phyloP scores from a whole-genome alignment of 2,329 filamentous ascomycete genomes.

The Aaosphaeria pasadenensis region DNA sequence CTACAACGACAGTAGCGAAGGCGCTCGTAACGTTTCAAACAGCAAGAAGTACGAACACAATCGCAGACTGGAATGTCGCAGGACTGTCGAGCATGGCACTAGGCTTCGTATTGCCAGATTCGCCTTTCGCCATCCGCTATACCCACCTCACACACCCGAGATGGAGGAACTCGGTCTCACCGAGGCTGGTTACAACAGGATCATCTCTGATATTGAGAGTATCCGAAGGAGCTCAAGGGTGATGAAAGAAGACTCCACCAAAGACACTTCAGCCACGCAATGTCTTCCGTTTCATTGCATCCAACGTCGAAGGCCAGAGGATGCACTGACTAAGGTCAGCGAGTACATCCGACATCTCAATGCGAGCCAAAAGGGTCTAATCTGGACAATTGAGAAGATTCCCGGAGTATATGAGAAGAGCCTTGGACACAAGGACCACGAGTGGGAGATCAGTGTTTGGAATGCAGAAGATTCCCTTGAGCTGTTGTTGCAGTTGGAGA shows the following conservation, averaged over 20 bases:
- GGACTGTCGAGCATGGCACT: slow-evolving; percentile 17
- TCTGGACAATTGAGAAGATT: slow-evolving; percentile 25
- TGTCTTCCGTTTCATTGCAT: background rate
- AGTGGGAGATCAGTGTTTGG: slow-evolving; percentile 25
- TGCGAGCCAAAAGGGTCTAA: slow-evolving; percentile 9
- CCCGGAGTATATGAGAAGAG: slow-evolving; percentile 17
- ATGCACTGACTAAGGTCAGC: slow-evolving; percentile 13
- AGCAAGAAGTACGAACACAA: slow-evolving; percentile 21
- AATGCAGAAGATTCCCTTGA: slow-evolving; percentile 20
- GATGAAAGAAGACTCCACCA: background rate
- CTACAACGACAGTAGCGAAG: slow-evolving; percentile 8
- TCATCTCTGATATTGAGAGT: slow-evolving; percentile 13
- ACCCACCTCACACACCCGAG: slow-evolving; percentile 22
- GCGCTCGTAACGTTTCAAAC: slow-evolving; percentile 12
- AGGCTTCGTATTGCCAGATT: slow-evolving; percentile 19
- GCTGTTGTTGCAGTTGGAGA: slow-evolving; percentile 18
- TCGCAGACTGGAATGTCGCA: slow-evolving; percentile 19
- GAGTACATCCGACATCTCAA: slow-evolving; percentile 21
- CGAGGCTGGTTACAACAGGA: slow-evolving; percentile 9
- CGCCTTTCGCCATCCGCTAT: slow-evolving; percentile 17
- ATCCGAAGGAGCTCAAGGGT: slow-evolving; percentile 6
- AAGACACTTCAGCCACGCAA: background rate
- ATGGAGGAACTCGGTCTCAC: slow-evolving; percentile 20
- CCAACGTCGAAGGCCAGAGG: slow-evolving; percentile 8
- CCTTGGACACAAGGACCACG: slow-evolving; percentile 11